Conservation (phyloP, 2,329 filamentous ascomycete genomes). For the Dothidotthia symphoricarpi region DNA sequence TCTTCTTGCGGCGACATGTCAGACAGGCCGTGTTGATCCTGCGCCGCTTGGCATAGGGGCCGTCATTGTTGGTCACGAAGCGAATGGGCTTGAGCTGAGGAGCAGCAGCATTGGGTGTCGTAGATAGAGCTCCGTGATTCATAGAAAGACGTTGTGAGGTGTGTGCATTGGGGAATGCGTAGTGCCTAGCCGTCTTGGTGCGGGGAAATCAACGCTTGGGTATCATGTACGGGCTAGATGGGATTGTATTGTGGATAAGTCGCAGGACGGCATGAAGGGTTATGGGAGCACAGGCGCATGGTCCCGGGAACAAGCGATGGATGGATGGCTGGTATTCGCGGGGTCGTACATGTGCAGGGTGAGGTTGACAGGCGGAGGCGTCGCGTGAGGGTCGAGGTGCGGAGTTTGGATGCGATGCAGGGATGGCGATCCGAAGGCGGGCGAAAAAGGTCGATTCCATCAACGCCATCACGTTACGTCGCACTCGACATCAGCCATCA, state of each 20-base stretch:
- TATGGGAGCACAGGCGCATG: constrained; percentile 21
- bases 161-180: not conserved
- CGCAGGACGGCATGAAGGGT: constrained; percentile 9
- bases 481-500: too few relatives aligned
- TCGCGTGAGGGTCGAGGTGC: too few relatives aligned
- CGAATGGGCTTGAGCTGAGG: constrained; percentile 41
- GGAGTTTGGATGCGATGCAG: too few relatives aligned
- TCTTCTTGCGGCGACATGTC: constrained; percentile 52
- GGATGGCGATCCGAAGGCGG: too few relatives aligned
- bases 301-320: constrained; percentile 2
- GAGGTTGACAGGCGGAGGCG: too few relatives aligned
- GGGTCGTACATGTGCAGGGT: too few relatives aligned
- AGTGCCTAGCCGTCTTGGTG: not conserved
- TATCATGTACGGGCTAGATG: too few relatives aligned
- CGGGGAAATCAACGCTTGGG: constrained; percentile 13
- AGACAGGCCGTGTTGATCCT: constrained; percentile 47
- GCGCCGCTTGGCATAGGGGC: constrained; percentile 43
- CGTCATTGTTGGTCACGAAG: constrained; percentile 45
- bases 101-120: constrained; percentile 30
- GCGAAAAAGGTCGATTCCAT: too few relatives aligned
- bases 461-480: too few relatives aligned
- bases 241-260: constrained; percentile 17
- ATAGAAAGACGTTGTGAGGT: constrained; percentile 23
- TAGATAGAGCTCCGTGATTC: constrained; percentile 32
- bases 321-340: not conserved